These are phyloP conservation scores for Trichophyton mentagrophytes DNA, from an alignment of 2,329 filamentous ascomycete species.

Conservation along the genomic window DNA sequence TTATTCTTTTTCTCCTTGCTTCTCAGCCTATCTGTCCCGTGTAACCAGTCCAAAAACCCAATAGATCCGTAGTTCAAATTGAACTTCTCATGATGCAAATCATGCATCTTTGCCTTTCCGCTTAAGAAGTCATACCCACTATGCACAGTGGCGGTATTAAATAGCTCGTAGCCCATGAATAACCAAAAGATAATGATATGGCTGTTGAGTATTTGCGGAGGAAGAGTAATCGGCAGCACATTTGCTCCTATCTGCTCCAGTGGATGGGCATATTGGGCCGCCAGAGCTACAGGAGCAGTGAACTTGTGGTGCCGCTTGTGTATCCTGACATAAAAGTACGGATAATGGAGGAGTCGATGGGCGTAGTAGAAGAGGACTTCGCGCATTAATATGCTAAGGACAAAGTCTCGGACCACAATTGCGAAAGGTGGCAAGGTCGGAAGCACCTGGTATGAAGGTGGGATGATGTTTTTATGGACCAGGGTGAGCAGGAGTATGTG, in stretches of 20 bases:
- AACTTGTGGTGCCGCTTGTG: slow-evolving; percentile 48
- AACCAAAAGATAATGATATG: slow-evolving; percentile 44
- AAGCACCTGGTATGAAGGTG: slow-evolving; percentile 30
- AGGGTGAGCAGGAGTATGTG: slow-evolving; percentile 16
- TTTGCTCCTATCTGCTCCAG: slow-evolving; percentile 46
- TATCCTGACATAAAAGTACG: slow-evolving; percentile 37
- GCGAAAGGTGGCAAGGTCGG: slow-evolving; percentile 24
- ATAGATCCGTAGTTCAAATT: slow-evolving; percentile 42
- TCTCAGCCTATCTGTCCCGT: slow-evolving; percentile 31
- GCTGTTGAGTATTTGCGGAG: slow-evolving; percentile 34
- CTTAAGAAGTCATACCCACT: slow-evolving; percentile 45
- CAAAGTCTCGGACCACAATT: slow-evolving; percentile 32
- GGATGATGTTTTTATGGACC: slow-evolving; percentile 10
- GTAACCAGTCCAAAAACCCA: slow-evolving; percentile 43
- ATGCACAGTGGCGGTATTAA: slow-evolving; percentile 44
- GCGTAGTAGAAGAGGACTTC: slow-evolving; percentile 45
- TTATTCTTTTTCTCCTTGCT: neutral
- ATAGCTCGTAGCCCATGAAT: slow-evolving; percentile 38
- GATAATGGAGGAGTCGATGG: slow-evolving; percentile 42
- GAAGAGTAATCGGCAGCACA: slow-evolving; percentile 39
- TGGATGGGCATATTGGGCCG: slow-evolving; percentile 46
- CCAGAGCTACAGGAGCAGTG: slow-evolving; percentile 42
- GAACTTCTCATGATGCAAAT: slow-evolving; percentile 47
- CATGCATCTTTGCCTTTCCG: slow-evolving; percentile 41
- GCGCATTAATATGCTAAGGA: slow-evolving; percentile 30